phyloP scores from a whole-genome alignment of 164 flowering plant genomes.

The Stephania japonica region DNA sequence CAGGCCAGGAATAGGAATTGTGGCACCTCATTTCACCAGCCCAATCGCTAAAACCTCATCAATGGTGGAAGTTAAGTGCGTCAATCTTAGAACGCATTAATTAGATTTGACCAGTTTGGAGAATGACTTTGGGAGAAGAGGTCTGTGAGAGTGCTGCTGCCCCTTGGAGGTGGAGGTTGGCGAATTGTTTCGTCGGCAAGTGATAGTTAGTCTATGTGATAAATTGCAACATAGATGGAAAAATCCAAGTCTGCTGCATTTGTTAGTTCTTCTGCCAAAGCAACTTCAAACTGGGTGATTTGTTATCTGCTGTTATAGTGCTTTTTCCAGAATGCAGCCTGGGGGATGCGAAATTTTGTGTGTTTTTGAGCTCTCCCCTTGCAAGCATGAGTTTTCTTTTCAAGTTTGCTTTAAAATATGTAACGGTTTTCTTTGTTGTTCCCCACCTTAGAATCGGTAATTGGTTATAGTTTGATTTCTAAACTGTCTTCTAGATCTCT shows the following conservation, averaged over 20 bases:
- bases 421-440: neutral
- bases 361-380: neutral
- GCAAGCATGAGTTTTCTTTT: neutral
- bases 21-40: neutral
- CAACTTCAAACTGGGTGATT: neutral
- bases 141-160: neutral
- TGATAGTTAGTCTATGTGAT: neutral
- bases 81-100: neutral
- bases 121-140: neutral
- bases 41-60: neutral
- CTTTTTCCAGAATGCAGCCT: neutral
- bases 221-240: neutral
- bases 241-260: neutral
- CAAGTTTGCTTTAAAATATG: no score
- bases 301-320: neutral
- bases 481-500: no score
- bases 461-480: no score
- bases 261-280: neutral
- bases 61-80: neutral
- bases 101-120: neutral
- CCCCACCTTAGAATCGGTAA: no score
- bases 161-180: neutral
- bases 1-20: neutral
- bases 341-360: neutral
- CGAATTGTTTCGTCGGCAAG: neutral